A percentile compares a stretch with the other conserved stretches of the same genome.
phyloP scores from a whole-genome alignment of 1,284 basidiomycete genomes.

The Ceratobasidium sp. region DNA sequence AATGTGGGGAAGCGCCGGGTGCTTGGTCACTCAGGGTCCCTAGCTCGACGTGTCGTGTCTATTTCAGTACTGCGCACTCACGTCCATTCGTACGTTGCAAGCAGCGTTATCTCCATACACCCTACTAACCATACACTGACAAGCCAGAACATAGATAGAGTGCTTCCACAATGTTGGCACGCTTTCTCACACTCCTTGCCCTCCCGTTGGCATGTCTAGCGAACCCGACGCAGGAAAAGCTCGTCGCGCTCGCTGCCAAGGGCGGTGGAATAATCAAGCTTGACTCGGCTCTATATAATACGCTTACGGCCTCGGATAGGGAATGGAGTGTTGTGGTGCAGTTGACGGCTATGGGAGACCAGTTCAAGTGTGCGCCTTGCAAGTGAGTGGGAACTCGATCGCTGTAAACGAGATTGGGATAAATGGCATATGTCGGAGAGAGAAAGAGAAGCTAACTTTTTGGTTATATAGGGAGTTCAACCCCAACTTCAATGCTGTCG shows the following conservation, averaged over 20 bases:
- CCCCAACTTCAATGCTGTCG: conserved; percentile 77
- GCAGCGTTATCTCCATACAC: neutral
- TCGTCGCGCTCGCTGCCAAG: conserved; percentile 68
- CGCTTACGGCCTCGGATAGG: conserved; percentile 73
- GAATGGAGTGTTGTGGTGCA: conserved; percentile 84
- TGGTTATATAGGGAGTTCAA: conserved; percentile 72
- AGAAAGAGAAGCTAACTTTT: neutral
- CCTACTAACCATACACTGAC: neutral
- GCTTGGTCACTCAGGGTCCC: conserved; percentile 31
- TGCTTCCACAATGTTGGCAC: conserved; percentile 5
- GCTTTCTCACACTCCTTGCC: conserved; percentile 30
- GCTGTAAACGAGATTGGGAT: neutral
- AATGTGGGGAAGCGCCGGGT: conserved; percentile 37
- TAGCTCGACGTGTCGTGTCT: conserved; percentile 41
- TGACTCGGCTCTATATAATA: conserved; percentile 74
- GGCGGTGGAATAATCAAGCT: conserved; percentile 80
- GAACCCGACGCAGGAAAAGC: conserved; percentile 54
- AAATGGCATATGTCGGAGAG: neutral
- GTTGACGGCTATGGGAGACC: conserved; percentile 81
- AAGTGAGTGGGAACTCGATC: conserved; percentile 57
- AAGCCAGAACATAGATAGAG: neutral
- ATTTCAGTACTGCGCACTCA: conserved; percentile 33
- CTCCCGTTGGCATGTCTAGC: conserved; percentile 32
- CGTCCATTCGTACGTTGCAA: conserved; percentile 21
- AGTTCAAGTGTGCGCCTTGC: conserved; percentile 82